phyloP scores from a whole-genome alignment of 345 rosid genomes.

The Gossypium sturtianum region DNA sequence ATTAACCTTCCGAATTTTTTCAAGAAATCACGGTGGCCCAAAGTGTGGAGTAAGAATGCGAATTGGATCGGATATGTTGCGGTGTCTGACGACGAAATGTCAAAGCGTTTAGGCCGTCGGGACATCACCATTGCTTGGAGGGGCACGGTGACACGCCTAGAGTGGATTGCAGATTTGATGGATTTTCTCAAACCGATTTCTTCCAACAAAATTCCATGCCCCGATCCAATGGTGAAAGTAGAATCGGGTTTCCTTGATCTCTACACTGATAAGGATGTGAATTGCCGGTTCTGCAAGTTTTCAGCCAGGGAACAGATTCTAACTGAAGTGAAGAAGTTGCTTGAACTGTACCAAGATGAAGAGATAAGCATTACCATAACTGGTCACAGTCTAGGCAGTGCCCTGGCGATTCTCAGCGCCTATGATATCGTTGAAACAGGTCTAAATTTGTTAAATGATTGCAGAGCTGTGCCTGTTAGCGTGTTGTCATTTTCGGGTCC shows the following conservation, averaged over 20 bases:
- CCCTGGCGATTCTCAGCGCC: constrained; percentile 70
- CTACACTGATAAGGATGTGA: constrained; percentile 57
- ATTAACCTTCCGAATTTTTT: constrained; percentile 78
- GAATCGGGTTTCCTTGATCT: constrained; percentile 82
- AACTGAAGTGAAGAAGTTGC: constrained; percentile 48
- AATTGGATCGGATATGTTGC: constrained; percentile 90
- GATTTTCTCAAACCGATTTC: constrained; percentile 53
- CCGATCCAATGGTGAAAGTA: constrained; percentile 58
- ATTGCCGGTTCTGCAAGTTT: constrained; percentile 54
- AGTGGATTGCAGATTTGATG: constrained; percentile 77
- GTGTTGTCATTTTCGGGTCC: constrained; percentile 70
- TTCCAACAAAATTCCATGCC: constrained; percentile 50
- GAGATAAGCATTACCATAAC: constrained; percentile 70
- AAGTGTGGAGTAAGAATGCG: constrained; percentile 76
- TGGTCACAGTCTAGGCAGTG: constrained; percentile 83
- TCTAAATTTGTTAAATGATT: constrained; percentile 29
- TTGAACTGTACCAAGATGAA: constrained; percentile 37
- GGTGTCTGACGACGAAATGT: constrained; percentile 51
- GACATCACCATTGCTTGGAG: constrained; percentile 74
- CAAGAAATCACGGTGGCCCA: constrained; percentile 78
- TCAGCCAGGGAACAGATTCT: constrained; percentile 71
- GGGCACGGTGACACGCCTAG: constrained; percentile 74
- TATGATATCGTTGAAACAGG: constrained; percentile 68
- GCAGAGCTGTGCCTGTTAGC: constrained; percentile 41
- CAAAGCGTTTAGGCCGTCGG: constrained; percentile 55